A percentile compares a stretch with the other conserved stretches of the same genome.
Conservation (phyloP, 768 basidiomycete species). For the Butyriboletus loyo region DNA sequence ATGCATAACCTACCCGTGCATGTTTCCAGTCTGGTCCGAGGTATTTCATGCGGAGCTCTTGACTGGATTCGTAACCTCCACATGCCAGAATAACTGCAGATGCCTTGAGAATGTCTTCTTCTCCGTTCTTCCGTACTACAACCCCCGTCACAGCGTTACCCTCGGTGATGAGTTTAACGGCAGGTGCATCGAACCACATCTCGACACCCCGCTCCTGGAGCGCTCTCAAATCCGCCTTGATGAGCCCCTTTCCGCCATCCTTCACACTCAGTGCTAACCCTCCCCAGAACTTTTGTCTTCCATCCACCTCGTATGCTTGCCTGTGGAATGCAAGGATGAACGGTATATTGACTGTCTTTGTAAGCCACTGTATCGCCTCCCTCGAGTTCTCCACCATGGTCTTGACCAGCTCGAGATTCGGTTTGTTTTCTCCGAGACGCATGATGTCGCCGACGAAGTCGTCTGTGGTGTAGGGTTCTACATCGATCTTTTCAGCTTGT, state of each 20-base stretch:
- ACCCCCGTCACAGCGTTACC: conserved; percentile 45
- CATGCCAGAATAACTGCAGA: conserved; percentile 57
- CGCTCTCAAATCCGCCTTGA: conserved; percentile 50
- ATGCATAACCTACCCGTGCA: conserved; percentile 43
- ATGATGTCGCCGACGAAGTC: conserved; percentile 59
- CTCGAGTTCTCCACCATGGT: conserved; percentile 55
- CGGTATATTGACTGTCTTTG: conserved; percentile 45
- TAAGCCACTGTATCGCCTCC: conserved; percentile 57
- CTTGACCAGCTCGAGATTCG: conserved; percentile 47
- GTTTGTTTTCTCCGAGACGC: conserved; percentile 51
- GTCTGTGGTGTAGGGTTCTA: conserved; percentile 54
- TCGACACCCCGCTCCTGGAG: conserved; percentile 49
- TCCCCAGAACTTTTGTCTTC: conserved; percentile 68
- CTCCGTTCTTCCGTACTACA: conserved; percentile 39
- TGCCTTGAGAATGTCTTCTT: conserved; percentile 36
- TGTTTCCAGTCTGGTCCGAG: conserved; percentile 58
- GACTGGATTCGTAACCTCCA: conserved; percentile 64
- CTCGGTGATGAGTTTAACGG: conserved; percentile 32
- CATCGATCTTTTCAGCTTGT: conserved; percentile 46
- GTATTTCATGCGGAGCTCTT: conserved; percentile 47
- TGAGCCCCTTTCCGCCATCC: conserved; percentile 67
- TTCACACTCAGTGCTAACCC: conserved; percentile 61
- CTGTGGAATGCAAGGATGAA: conserved; percentile 61
- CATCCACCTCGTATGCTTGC: conserved; percentile 64
- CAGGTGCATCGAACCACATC: conserved; percentile 56